A percentile compares a stretch with the other conserved stretches of the same genome.
phyloP scores from a whole-genome alignment of 768 basidiomycete genomes.

The Chlorophyllum brunneum region DNA sequence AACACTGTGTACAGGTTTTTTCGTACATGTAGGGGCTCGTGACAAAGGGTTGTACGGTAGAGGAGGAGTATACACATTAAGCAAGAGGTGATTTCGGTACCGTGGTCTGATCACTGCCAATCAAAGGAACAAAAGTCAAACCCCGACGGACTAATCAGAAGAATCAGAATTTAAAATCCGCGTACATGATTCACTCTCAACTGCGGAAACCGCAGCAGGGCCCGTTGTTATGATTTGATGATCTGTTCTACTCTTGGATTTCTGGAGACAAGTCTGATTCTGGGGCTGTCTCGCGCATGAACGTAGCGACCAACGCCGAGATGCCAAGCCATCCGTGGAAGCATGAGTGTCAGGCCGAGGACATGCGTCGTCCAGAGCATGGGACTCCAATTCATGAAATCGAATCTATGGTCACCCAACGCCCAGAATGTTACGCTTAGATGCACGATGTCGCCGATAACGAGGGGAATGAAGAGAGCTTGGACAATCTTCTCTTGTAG shows the following conservation, averaged over 20 bases:
- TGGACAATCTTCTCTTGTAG: slow-evolving; percentile 71
- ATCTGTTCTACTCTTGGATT: neutral
- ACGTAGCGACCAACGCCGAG: slow-evolving; percentile 73
- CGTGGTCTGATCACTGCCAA: neutral
- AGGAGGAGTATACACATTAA: neutral
- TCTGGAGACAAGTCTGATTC: neutral
- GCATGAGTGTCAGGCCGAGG: slow-evolving; percentile 58
- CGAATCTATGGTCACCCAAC: slow-evolving; percentile 66
- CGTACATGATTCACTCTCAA: neutral
- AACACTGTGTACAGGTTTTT: neutral
- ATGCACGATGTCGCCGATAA: slow-evolving; percentile 67
- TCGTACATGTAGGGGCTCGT: neutral
- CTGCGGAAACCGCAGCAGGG: neutral
- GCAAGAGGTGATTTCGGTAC: neutral
- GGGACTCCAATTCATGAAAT: slow-evolving; percentile 56
- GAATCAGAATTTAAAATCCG: neutral
- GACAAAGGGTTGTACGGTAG: neutral
- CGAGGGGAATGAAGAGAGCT: slow-evolving; percentile 62
- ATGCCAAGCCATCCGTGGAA: slow-evolving; percentile 73
- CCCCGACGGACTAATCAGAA: neutral
- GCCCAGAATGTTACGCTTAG: slow-evolving; percentile 70
- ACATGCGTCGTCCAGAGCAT: slow-evolving; percentile 68
- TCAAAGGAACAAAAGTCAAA: neutral
- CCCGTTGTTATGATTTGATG: neutral
- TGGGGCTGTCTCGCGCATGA: slow-evolving; percentile 51